These are phyloP conservation scores for Apiospora pterosperma DNA, from an alignment of 2,329 filamentous ascomycete genomes.

Conservation along the genomic window DNA sequence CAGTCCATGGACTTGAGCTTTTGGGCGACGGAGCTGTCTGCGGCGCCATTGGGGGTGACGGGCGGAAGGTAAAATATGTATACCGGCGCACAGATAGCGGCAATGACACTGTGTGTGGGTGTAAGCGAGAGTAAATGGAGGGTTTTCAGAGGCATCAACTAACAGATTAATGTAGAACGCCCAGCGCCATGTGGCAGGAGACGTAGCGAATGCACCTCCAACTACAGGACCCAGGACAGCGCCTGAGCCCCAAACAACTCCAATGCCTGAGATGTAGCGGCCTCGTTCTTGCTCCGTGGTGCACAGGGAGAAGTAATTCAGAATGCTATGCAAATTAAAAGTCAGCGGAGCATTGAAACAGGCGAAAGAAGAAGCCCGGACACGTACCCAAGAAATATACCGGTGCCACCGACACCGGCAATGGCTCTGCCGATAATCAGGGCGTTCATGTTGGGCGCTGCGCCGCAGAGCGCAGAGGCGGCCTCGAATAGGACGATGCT, in stretches of 20 bases:
- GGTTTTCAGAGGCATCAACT: slow-evolving; percentile 32
- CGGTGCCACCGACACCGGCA: slow-evolving; percentile 41
- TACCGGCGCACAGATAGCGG: slow-evolving; percentile 30
- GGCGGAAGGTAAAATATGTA: slow-evolving; percentile 53
- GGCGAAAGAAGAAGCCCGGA: too few species aligned
- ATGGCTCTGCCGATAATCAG: slow-evolving; percentile 45
- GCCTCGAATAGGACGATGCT: slow-evolving; percentile 16
- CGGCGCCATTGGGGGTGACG: slow-evolving; percentile 42
- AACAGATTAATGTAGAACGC: slow-evolving; percentile 56
- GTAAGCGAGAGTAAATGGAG: slow-evolving; percentile 31
- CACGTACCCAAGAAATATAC: slow-evolving; percentile 34
- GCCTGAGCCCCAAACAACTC: slow-evolving; percentile 37
- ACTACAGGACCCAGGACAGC: slow-evolving; percentile 44
- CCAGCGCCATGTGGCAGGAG: slow-evolving; percentile 39
- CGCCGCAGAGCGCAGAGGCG: slow-evolving; percentile 38
- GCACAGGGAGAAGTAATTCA: background rate
- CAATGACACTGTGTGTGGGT: slow-evolving; percentile 3
- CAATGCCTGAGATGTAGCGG: background rate
- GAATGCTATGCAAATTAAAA: background rate
- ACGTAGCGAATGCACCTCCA: slow-evolving; percentile 41
- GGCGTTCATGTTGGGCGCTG: slow-evolving; percentile 38
- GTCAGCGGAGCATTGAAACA: too few species aligned
- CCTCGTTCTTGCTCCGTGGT: background rate
- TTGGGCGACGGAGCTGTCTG: slow-evolving; percentile 27
- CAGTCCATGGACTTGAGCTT: slow-evolving; percentile 36